A percentile compares a stretch with the other conserved stretches of the same genome.
Evolutionary conservation across 495 filamentous ascomycete genomes (phyloP).

Genomic region (Aspergillus indologenus): DNA sequence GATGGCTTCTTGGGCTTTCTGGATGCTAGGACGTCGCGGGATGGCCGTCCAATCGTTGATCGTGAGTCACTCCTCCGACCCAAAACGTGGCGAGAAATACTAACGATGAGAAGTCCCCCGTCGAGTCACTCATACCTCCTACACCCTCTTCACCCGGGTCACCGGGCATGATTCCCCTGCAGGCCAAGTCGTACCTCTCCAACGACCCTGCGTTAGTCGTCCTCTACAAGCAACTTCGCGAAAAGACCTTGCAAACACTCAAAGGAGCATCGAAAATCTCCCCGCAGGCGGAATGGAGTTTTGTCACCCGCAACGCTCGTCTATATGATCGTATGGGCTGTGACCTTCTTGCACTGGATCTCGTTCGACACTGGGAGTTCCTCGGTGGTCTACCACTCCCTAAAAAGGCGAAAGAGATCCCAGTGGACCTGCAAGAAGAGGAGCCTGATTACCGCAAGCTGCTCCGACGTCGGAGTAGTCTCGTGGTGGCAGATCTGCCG

Average conservation of each 20-base stretch:
- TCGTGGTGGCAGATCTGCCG: conserved; percentile 80
- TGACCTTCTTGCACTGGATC: conserved; percentile 83
- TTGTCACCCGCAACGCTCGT: conserved; percentile 82
- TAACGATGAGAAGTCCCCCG: conserved; percentile 56
- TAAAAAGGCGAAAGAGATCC: conserved; percentile 21
- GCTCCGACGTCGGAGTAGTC: conserved; percentile 66
- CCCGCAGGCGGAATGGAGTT: conserved; percentile 78
- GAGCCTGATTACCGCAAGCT: conserved; percentile 61
- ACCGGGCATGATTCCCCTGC: conserved; percentile 47
- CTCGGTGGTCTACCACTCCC: conserved; percentile 43
- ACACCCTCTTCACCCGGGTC: conserved; percentile 46
- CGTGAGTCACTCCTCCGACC: conserved; percentile 23
- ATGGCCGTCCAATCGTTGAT: conserved; percentile 86
- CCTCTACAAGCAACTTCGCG: conserved; percentile 82
- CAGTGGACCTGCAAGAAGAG: conserved; percentile 36
- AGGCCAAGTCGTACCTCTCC: conserved; percentile 75
- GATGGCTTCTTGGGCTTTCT: conserved; percentile 94
- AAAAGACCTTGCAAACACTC: conserved; percentile 80
- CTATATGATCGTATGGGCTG: conserved; percentile 95
- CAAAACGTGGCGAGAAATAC: neutral
- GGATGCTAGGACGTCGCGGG: conserved; percentile 80
- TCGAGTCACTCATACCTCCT: conserved; percentile 61
- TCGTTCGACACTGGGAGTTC: conserved; percentile 85
- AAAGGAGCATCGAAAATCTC: conserved; percentile 80
- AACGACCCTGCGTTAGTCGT: conserved; percentile 88